These are phyloP conservation scores for Carex pumila DNA, from an alignment of 176 grass and related monocot genomes.

Conservation along the genomic window DNA sequence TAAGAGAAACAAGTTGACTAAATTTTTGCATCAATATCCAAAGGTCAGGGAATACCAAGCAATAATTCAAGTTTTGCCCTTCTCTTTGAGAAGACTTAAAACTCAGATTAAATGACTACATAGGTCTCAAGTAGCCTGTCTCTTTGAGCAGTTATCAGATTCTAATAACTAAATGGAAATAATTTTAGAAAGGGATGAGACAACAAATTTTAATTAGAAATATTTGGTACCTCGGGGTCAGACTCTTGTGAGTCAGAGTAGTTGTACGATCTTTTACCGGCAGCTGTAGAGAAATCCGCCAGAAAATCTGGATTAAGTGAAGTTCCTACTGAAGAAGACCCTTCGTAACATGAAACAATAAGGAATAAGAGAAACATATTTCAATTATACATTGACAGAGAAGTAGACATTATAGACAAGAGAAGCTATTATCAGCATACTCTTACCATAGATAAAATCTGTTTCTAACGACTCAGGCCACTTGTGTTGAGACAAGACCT, in stretches of 20 bases:
- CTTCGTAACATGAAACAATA: slow-evolving; percentile 28
- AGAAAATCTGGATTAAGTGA: slow-evolving; percentile 76
- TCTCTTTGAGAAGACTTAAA: background rate
- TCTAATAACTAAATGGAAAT: background rate
- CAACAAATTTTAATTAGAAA: slow-evolving; percentile 1
- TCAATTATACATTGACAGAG: background rate
- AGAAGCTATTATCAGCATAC: background rate
- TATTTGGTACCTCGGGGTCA: slow-evolving; percentile 57
- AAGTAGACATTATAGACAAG: background rate
- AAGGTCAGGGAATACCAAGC: background rate
- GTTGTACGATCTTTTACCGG: slow-evolving; percentile 48
- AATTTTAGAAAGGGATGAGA: slow-evolving; percentile 15
- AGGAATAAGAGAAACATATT: slow-evolving; percentile 15
- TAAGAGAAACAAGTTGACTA: background rate
- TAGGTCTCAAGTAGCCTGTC: background rate
- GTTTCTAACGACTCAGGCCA: slow-evolving; percentile 85
- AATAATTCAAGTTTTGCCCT: background rate
- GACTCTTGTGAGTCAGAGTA: slow-evolving; percentile 72
- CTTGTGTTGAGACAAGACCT: slow-evolving; percentile 71
- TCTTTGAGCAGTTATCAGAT: slow-evolving; percentile 12
- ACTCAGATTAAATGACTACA: background rate
- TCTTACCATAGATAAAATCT: slow-evolving; percentile 85
- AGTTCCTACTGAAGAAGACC: slow-evolving; percentile 83
- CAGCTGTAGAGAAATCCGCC: slow-evolving; percentile 61
- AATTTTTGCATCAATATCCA: background rate